Evolutionary conservation across 176 grass and related monocot species (phyloP), one percentile per base, ranked within the genome.

Genomic region (Ananas comosus): DNA sequence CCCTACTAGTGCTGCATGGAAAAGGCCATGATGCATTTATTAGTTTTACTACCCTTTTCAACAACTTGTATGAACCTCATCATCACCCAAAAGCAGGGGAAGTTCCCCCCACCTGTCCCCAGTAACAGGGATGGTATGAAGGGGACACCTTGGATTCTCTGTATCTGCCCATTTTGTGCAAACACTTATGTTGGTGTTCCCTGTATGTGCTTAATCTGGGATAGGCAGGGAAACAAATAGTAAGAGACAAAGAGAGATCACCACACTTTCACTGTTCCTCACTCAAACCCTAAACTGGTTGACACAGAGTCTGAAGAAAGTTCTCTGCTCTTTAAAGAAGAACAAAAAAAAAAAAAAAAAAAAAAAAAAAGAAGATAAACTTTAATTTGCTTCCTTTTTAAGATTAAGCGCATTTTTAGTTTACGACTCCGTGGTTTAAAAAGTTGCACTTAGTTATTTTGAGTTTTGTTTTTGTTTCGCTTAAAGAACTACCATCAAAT

Each of bases 121-220:
- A 76, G 66, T 76, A 76, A 76, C 66, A 23, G 73, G 66, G 42
- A 64, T 7, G 63, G 12, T 17, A 21, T 29, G 59, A 65, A 16
- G 59, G 72, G 8, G 59, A 65, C 72, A 51, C 2, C 42, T 59
- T 24, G n/a, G 23, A 50, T 11, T 50, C 11, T 13, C 12, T 48
- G 29, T 17, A 3, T 13, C 53, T 53, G 52, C 50, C 1, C 27
- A 4, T 14, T 67, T 67, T 48, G 29, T 29, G 10, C 68, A 27
- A 52, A 12, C 68, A 70, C 50, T 70, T 16, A 11, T 29, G 68
- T 70, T 24, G 53, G 14, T 16, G 27, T 33, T 17, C 7, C 22
- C 19, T 29, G 17, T n/a, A 21, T n/a, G 49, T 10, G 19, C 33
- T 16, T n/a, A 2, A 13, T 0, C 2, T 18, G 3, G 16, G 0